A percentile compares a stretch with the other conserved stretches of the same genome.
Conservation (phyloP, 2,329 filamentous ascomycete genomes). For the Fusarium tuaranense region DNA sequence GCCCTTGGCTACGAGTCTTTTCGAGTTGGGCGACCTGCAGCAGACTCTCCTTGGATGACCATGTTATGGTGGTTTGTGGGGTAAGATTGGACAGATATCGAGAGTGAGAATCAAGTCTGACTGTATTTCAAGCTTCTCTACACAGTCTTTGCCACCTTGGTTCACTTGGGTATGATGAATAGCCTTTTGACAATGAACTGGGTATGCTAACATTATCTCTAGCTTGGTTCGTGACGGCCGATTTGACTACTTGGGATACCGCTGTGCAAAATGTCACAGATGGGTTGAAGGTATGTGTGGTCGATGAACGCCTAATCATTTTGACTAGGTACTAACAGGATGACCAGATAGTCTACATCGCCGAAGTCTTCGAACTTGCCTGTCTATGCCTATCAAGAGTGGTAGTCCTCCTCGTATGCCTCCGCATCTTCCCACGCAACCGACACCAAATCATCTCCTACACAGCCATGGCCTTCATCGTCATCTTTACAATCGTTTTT, state of each 20-base stretch:
- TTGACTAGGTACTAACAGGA: not conserved
- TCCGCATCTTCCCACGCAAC: constrained; percentile 51
- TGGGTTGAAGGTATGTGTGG: constrained; percentile 26
- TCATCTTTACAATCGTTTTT: constrained; percentile 51
- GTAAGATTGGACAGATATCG: constrained; percentile 37
- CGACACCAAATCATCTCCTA: constrained; percentile 50
- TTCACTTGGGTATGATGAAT: constrained; percentile 21
- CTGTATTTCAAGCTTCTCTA: constrained; percentile 38
- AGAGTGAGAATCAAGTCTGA: constrained; percentile 8
- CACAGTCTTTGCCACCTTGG: constrained; percentile 28
- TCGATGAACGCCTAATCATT: not conserved
- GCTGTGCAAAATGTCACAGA: constrained; percentile 15
- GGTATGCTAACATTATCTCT: constrained; percentile 5
- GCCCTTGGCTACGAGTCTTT: constrained; percentile 52
- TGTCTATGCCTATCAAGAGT: constrained; percentile 54
- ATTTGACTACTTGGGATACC: constrained; percentile 10
- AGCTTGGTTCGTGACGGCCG: constrained; percentile 19
- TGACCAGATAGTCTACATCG: constrained; percentile 45
- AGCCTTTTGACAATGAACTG: not conserved
- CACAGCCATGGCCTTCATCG: constrained; percentile 49
- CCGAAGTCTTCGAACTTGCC: constrained; percentile 51
- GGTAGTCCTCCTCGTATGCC: constrained; percentile 53
- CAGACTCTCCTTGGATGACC: constrained; percentile 53
- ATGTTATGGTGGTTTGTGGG: constrained; percentile 51
- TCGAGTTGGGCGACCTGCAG: constrained; percentile 49